These are phyloP conservation scores for Picochlorum sp. DNA, from an alignment of 139 green algal species.

Conservation along the genomic window DNA sequence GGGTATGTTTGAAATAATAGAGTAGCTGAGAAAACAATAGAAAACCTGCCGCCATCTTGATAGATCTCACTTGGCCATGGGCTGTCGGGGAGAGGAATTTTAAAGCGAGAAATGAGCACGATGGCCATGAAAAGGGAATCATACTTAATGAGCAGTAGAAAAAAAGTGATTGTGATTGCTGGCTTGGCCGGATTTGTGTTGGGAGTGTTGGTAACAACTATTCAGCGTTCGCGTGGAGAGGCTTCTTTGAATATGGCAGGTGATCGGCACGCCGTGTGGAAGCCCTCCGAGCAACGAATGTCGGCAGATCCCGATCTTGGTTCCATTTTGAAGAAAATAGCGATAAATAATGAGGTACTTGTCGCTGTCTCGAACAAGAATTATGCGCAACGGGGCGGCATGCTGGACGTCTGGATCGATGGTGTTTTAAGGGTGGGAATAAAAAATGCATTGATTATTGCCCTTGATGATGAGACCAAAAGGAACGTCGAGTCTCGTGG, in stretches of 20 bases:
- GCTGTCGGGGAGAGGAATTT: no score
- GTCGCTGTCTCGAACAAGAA: conserved; percentile 38
- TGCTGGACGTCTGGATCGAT: conserved; percentile 60
- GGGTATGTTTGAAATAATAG: no score
- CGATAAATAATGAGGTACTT: conserved; percentile 42
- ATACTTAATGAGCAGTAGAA: no score
- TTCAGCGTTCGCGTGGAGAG: neutral
- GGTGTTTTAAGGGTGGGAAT: conserved; percentile 36
- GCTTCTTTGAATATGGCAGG: neutral
- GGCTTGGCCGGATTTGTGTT: no score
- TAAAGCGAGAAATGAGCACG: no score
- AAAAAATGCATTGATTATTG: conserved; percentile 61
- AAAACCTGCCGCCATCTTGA: no score
- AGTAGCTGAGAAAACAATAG: no score
- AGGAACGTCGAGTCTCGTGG: conserved; percentile 20
- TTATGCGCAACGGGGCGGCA: conserved; percentile 31
- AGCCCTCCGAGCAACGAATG: conserved; percentile 12
- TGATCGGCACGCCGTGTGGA: conserved; percentile 28
- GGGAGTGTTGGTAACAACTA: neutral
- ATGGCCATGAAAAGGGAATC: no score
- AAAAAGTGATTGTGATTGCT: no score
- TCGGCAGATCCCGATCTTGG: conserved; percentile 26
- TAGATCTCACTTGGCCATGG: no score
- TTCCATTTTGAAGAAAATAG: conserved; percentile 27
- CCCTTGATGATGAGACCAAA: conserved; percentile 53